Evolutionary conservation across 805 yeast genomes (phyloP).

Genomic region (Kazachstania taianensis): DNA sequence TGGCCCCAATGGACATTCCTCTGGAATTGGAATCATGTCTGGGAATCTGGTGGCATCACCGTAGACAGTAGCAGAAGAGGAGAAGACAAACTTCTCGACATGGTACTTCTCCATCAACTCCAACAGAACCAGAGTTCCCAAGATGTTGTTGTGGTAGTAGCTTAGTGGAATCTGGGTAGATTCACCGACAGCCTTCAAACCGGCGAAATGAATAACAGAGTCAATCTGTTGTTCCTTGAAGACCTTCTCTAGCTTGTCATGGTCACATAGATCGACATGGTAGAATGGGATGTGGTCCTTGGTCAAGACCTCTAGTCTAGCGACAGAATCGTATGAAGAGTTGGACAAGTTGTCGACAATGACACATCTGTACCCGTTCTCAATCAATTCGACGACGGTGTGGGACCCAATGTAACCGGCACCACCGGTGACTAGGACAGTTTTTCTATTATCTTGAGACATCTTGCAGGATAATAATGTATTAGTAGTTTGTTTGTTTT

Average conservation of each 20-base stretch:
- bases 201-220: constrained; percentile 72
- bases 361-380: constrained; percentile 58
- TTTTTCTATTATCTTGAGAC: constrained; percentile 22
- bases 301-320: constrained; percentile 47
- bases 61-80: constrained; percentile 75
- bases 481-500: too few species aligned
- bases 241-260: constrained; percentile 36
- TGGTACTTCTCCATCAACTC: constrained; percentile 37
- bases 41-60: constrained; percentile 70
- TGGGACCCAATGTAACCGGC: constrained; percentile 85
- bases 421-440: constrained; percentile 69
- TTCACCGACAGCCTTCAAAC: constrained; percentile 77
- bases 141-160: constrained; percentile 60
- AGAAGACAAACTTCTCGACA: constrained; percentile 54
- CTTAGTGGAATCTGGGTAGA: constrained; percentile 55
- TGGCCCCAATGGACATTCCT: constrained; percentile 63
- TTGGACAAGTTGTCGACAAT: constrained; percentile 61
- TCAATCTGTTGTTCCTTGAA: constrained; percentile 40
- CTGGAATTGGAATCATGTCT: constrained; percentile 71
- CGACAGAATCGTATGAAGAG: constrained; percentile 56
- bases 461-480: too few species aligned
- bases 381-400: constrained; percentile 54
- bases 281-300: constrained; percentile 42
- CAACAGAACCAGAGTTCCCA: constrained; percentile 52
- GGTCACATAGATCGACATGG: constrained; percentile 48